Evolutionary conservation across 495 filamentous ascomycete species (phyloP), one percentile per base, ranked within the genome.

Genomic region (Extremus antarcticus): DNA sequence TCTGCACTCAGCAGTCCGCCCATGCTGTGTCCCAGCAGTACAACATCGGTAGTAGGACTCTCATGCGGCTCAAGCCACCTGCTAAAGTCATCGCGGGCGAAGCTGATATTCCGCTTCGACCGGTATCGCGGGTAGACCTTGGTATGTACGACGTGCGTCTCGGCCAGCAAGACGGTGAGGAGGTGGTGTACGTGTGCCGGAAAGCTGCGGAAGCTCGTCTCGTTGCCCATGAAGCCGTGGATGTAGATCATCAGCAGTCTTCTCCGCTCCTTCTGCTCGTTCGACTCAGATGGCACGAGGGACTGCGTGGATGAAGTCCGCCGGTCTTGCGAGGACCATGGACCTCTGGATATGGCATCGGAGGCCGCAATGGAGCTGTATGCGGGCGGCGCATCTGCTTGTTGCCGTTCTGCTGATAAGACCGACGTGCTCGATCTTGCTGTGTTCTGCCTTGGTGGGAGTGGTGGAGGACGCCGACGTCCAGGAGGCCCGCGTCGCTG

Each of bases 71-170:
- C 73, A 25, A 95, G 73, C 90, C 90, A 97, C 52, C 66, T 66
- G 56, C 86, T 90, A 62, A 97, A 94, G 61, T 86, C 84, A 55
- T 90, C 82, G 22, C 81, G 75, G 1, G 87, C 89, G 62, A 83
- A 76, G 21, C 80, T 73, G 29, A 95, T 82, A 21, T 80, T 74
- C 54, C 87, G 80, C 41, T 87, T 83, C 2, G 88, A 90, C 64
- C 87, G 87, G 70, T 95, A 97, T 35, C 83, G 83, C 0, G 91
- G 91, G 69, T 95, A 97, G 22, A 97, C 83, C 62, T 92, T 92
- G 17, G 89, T 85, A 69, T 94, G 88, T 0, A 97, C 81, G 11
- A 81, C 72, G 72, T 95, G 88, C 9, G 80, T 85, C 20, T 88
- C 81, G 40, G 70, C 69, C 47, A 95, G 65, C 0, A 80, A 74